Percentiles rank a stretch among this genome's conserved stretches.
Conservation (phyloP, 768 basidiomycete genomes). For the Brasilioporus rufonigricans region DNA sequence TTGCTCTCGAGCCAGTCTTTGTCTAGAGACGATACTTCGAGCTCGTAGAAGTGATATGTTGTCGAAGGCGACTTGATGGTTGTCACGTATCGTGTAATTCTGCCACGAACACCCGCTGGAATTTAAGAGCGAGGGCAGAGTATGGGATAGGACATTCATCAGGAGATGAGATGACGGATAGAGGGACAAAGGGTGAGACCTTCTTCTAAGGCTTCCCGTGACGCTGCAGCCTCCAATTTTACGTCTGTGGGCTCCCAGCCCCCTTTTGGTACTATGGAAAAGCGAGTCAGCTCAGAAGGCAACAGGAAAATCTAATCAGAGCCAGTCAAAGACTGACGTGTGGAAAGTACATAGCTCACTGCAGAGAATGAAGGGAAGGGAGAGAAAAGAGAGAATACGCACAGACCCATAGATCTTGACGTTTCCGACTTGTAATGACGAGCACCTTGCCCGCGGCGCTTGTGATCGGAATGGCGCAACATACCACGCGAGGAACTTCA, state of each 20-base stretch:
- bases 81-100: constrained; percentile 79
- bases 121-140: constrained; percentile 30
- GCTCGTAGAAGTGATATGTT: constrained; percentile 89
- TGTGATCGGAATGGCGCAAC: constrained; percentile 85
- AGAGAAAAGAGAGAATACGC: constrained; percentile 42
- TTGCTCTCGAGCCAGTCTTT: constrained; percentile 77
- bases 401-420: constrained; percentile 84
- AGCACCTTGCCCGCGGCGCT: constrained; percentile 74
- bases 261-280: constrained; percentile 78
- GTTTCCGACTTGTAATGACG: constrained; percentile 81
- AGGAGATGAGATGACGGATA: constrained; percentile 71
- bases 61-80: constrained; percentile 77
- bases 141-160: constrained; percentile 51
- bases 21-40: constrained; percentile 76
- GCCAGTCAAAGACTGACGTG: neutral
- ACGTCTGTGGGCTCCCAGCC: constrained; percentile 86
- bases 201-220: constrained; percentile 93
- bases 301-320: neutral
- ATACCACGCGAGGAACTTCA: constrained; percentile 79
- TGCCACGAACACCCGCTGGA: constrained; percentile 84
- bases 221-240: constrained; percentile 82
- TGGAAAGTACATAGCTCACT: constrained; percentile 1
- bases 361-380: neutral
- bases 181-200: constrained; percentile 85
- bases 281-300: constrained; percentile 4